Conservation (phyloP, 768 basidiomycete species). For the Bullera alba region DNA sequence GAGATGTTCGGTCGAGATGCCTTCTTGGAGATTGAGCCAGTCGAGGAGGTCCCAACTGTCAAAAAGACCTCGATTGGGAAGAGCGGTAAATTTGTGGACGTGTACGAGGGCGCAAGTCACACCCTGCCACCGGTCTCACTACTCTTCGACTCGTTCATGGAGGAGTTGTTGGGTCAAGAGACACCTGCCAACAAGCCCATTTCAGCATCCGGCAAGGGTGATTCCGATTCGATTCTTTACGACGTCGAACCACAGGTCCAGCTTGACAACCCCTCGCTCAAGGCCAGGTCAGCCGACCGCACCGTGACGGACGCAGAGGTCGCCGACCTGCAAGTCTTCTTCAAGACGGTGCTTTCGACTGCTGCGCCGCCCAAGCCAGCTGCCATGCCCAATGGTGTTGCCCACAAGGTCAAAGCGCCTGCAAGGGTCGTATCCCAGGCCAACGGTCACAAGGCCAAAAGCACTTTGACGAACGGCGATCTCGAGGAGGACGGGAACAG, state of each 20-base stretch:
- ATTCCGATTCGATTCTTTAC: conserved; percentile 39
- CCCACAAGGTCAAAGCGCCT: no score
- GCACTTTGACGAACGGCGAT: not conserved
- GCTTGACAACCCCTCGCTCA: conserved; percentile 8
- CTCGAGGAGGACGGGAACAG: not conserved
- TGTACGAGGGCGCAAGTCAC: conserved; percentile 67
- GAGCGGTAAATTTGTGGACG: conserved; percentile 49
- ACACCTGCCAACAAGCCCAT: not conserved
- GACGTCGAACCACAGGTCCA: conserved; percentile 1
- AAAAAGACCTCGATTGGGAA: conserved; percentile 47
- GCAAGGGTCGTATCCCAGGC: no score
- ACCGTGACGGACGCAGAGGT: conserved; percentile 59
- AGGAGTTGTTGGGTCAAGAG: conserved; percentile 46
- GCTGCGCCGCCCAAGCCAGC: not conserved
- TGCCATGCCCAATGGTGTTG: no score
- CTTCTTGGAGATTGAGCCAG: conserved; percentile 45
- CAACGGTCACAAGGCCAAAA: no score
- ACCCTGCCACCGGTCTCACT: conserved; percentile 65
- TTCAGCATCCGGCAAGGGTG: no score
- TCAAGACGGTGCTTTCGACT: conserved; percentile 46
- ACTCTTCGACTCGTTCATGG: conserved; percentile 62
- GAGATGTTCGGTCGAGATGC: conserved; percentile 83
- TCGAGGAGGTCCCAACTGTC: conserved; percentile 31
- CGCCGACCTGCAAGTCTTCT: conserved; percentile 57
- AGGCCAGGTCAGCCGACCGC: conserved; percentile 45